phyloP scores from a whole-genome alignment of 1,139 yeast species.

The Pichia cactophila region DNA sequence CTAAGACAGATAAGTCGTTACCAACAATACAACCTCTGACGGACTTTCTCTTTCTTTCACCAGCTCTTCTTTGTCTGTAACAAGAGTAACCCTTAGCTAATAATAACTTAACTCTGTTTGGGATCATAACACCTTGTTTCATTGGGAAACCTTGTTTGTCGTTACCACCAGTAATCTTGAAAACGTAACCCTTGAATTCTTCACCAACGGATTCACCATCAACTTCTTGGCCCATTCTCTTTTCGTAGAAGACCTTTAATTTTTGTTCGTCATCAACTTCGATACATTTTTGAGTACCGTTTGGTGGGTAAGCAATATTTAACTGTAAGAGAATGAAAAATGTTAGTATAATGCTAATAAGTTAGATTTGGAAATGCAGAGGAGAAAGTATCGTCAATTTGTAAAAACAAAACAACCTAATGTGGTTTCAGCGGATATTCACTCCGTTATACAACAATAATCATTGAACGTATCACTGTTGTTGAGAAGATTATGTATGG shows the following conservation, averaged over 20 bases:
- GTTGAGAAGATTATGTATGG: too few relatives aligned
- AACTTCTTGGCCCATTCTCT: slow-evolving; percentile 99
- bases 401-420: too few relatives aligned
- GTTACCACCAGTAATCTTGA: slow-evolving; percentile 99
- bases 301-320: slow-evolving; percentile 99
- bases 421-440: too few relatives aligned
- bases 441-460: too few relatives aligned
- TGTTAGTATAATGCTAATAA: slow-evolving; percentile 14
- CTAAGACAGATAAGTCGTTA: slow-evolving; percentile 91
- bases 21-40: slow-evolving; percentile 99
- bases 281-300: slow-evolving; percentile 98
- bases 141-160: slow-evolving; percentile 99
- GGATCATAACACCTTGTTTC: slow-evolving; percentile 99
- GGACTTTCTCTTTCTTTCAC: slow-evolving; percentile 99
- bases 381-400: neutral
- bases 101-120: slow-evolving; percentile 97
- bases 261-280: slow-evolving; percentile 99
- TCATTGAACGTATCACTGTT: too few relatives aligned
- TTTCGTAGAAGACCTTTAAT: slow-evolving; percentile 97
- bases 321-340: slow-evolving; percentile 42
- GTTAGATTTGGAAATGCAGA: neutral
- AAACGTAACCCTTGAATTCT: slow-evolving; percentile 98
- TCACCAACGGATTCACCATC: slow-evolving; percentile 98
- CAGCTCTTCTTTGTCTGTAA: slow-evolving; percentile 99
- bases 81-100: slow-evolving; percentile 93